Evolutionary conservation across 371 early-diverging fungal genomes (phyloP).

Genomic region (Mucor ambiguus): DNA sequence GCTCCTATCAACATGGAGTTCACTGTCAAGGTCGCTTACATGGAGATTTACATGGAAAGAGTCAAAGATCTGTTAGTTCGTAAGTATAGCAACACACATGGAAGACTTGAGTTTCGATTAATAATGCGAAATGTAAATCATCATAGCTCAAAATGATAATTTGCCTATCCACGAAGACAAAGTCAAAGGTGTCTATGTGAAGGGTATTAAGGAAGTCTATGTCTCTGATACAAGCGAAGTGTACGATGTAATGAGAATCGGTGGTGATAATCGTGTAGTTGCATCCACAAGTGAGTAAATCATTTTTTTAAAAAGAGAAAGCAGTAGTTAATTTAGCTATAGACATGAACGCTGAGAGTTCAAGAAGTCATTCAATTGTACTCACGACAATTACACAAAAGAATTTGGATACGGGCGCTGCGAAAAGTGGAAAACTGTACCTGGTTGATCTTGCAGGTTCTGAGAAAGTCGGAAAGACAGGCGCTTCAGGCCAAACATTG

Average conservation of each 20-base stretch:
- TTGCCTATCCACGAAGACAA: constrained; percentile 96
- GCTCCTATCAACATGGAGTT: constrained; percentile 90
- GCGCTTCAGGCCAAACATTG: constrained; percentile 97
- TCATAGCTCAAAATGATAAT: constrained; percentile 82
- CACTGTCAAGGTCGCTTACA: constrained; percentile 93
- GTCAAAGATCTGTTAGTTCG: constrained; percentile 96
- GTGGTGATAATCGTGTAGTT: constrained; percentile 88
- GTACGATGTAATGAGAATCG: constrained; percentile 92
- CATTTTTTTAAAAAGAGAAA: neutral
- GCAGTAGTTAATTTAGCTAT: constrained; percentile 31
- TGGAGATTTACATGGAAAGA: constrained; percentile 99
- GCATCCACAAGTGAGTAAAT: constrained; percentile 80
- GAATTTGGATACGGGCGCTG: constrained; percentile 87
- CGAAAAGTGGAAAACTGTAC: constrained; percentile 88
- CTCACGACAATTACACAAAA: constrained; percentile 92
- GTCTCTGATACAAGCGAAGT: constrained; percentile 92
- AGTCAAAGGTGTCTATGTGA: constrained; percentile 92
- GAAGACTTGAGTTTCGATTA: neutral
- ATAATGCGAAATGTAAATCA: neutral
- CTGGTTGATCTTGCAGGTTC: constrained; percentile 99
- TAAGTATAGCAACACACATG: constrained; percentile 33
- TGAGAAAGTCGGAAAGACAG: constrained; percentile 97
- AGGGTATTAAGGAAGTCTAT: constrained; percentile 94
- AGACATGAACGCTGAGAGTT: constrained; percentile 98
- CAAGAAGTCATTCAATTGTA: constrained; percentile 97